phyloP scores from a whole-genome alignment of 192 early-diverging fungal species.

The Coemansia guatemalensis region DNA sequence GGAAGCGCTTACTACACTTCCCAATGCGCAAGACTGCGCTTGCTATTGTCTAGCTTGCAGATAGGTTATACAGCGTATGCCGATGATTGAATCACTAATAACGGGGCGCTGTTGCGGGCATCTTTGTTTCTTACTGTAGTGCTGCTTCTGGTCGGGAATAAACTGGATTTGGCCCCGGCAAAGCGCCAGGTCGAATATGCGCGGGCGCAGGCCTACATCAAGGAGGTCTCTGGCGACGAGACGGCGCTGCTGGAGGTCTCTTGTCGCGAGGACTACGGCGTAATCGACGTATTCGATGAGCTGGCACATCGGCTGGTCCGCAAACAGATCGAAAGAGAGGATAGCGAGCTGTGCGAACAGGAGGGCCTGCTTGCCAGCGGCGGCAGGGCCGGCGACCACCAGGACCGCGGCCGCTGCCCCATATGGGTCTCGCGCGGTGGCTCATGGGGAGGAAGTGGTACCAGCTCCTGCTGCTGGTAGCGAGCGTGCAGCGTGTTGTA shows the following conservation, averaged over 20 bases:
- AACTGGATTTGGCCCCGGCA: slow-evolving; percentile 64
- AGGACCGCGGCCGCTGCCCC: slow-evolving; percentile 24
- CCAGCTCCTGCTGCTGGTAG: slow-evolving; percentile 34
- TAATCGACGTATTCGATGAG: slow-evolving; percentile 49
- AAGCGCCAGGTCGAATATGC: slow-evolving; percentile 59
- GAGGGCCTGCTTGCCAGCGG: slow-evolving; percentile 15
- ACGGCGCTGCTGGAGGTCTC: slow-evolving; percentile 68
- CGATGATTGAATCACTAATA: background rate
- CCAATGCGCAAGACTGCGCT: no score
- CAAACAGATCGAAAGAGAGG: slow-evolving; percentile 15
- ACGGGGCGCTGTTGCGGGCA: background rate
- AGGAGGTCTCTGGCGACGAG: slow-evolving; percentile 60
- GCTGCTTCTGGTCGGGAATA: slow-evolving; percentile 71
- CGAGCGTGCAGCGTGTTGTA: background rate
- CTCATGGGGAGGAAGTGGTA: slow-evolving; percentile 3
- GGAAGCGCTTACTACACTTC: background rate
- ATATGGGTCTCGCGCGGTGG: slow-evolving; percentile 27
- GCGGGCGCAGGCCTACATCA: slow-evolving; percentile 62
- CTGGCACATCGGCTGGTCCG: slow-evolving; percentile 39
- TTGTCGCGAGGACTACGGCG: slow-evolving; percentile 70
- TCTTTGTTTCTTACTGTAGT: slow-evolving; percentile 43
- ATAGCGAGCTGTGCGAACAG: slow-evolving; percentile 17
- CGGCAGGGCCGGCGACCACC: slow-evolving; percentile 17
- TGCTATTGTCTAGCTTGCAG: background rate
- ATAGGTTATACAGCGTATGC: background rate